Evolutionary conservation across 225 moss, liverwort and hornwort species (phyloP), one percentile per base, ranked within the genome.

Genomic region (Rhytidiadelphus loreus): DNA sequence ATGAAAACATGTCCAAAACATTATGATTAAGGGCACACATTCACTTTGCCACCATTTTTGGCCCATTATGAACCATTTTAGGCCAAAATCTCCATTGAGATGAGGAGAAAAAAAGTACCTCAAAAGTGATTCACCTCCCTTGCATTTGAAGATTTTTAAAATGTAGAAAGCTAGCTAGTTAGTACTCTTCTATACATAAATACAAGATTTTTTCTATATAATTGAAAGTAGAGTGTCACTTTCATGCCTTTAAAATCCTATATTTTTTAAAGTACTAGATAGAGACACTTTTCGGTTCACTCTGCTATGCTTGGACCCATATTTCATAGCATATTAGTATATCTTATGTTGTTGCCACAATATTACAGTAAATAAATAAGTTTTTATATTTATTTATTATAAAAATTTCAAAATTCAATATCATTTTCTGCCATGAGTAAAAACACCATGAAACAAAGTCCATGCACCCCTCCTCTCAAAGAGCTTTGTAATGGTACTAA

Each of bases 1-100:
- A n/a, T 25, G 10, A 56, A 77, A n/a, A n/a, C n/a, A 37, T n/a
- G 6, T 25, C 25, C 2, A 24, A 1, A n/a, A n/a, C 6, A 77
- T 53, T 56, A 25, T 16, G 4, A 10, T 16, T 0, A 56, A 77
- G 6, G 55, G 6, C 1, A 2, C 1, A n/a, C 4, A n/a, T 56
- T 77, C 16, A 78, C 7, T 25, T 56, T n/a, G 4, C 25, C 1
- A 25, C 6, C n/a, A 77, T 0, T 75, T 74, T 75, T 4, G 2
- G 4, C 2, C 74, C 7, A 75, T 48, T 48, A 19, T 48, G 19
- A 74, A 46, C 6, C 18, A 30, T 28, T 44, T 6, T 48, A 48
- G 11, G 10, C 6, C 2, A n/a, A 68, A n/a, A 68, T 23, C 12
- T n/a, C 13, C 23, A 68, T 22, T 22, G 4, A 12, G 4, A 0